Evolutionary conservation across 345 rosid species (phyloP).

Genomic region (Brassica juncea): DNA sequence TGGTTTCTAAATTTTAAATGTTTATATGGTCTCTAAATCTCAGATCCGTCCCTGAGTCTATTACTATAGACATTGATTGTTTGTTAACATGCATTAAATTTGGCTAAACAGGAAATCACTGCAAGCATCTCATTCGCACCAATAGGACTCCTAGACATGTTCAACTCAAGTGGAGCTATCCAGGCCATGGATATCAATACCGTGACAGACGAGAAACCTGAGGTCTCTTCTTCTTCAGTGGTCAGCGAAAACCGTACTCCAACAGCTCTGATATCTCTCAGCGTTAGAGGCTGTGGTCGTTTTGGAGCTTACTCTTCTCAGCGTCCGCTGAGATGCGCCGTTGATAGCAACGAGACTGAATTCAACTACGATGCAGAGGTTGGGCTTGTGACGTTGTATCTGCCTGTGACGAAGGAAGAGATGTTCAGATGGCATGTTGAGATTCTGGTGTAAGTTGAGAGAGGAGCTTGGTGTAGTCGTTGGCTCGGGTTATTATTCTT

Average conservation of each 20-base stretch:
- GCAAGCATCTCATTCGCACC: conserved; percentile 72
- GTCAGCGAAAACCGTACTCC: conserved; percentile 45
- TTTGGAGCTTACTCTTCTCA: conserved; percentile 78
- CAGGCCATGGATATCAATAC: conserved; percentile 53
- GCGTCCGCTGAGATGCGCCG: conserved; percentile 62
- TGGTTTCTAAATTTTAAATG: too few relatives aligned
- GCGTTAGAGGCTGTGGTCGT: conserved; percentile 74
- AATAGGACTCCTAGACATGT: conserved; percentile 86
- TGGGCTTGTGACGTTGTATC: conserved; percentile 60
- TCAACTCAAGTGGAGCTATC: conserved; percentile 77
- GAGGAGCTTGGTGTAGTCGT: background rate
- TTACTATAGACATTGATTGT: background rate
- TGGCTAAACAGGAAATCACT: conserved; percentile 57
- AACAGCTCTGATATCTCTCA: conserved; percentile 53
- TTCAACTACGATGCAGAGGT: conserved; percentile 55
- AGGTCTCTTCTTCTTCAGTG: conserved; percentile 40
- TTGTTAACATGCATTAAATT: background rate
- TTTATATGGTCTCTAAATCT: background rate
- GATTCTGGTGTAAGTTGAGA: conserved; percentile 51
- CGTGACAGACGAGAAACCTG: conserved; percentile 43
- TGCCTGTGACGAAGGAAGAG: conserved; percentile 67
- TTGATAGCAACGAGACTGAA: conserved; percentile 51
- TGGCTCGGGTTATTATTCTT: background rate
- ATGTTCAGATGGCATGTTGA: conserved; percentile 86
- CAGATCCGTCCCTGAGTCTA: background rate